Evolutionary conservation across 2,329 filamentous ascomycete species (phyloP).

Genomic region (Penicillium sp.): DNA sequence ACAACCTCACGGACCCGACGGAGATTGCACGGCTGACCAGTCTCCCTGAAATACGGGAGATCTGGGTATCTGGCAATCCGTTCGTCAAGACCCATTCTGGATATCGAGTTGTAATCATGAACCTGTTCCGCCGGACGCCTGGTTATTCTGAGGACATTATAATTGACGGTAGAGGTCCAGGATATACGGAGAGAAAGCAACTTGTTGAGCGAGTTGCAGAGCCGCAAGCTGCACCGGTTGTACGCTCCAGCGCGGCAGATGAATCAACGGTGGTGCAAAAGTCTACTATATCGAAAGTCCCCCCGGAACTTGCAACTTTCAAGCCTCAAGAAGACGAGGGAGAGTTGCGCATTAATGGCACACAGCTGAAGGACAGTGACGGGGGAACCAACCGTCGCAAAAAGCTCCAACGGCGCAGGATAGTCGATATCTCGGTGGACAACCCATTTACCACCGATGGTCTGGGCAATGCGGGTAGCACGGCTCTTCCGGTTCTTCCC

Average conservation of each 20-base stretch:
- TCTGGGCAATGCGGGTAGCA: slow-evolving; percentile 27
- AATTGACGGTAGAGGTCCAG: slow-evolving; percentile 80
- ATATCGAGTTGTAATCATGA: slow-evolving; percentile 90
- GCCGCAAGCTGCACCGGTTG: slow-evolving; percentile 70
- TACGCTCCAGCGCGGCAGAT: slow-evolving; percentile 66
- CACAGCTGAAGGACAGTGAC: slow-evolving; percentile 25
- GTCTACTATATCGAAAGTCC: slow-evolving; percentile 42
- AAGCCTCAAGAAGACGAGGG: slow-evolving; percentile 17
- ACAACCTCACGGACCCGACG: slow-evolving; percentile 82
- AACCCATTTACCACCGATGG: slow-evolving; percentile 36
- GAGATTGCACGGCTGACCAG: slow-evolving; percentile 86
- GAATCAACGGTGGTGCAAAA: slow-evolving; percentile 66
- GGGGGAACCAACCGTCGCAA: slow-evolving; percentile 40
- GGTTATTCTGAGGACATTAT: slow-evolving; percentile 88
- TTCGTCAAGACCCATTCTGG: slow-evolving; percentile 83
- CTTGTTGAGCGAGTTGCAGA: slow-evolving; percentile 79
- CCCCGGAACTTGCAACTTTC: slow-evolving; percentile 11
- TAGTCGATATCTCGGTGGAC: slow-evolving; percentile 56
- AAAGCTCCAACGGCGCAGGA: slow-evolving; percentile 55
- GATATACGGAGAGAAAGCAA: slow-evolving; percentile 80
- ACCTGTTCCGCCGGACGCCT: slow-evolving; percentile 84
- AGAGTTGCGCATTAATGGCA: slow-evolving; percentile 11
- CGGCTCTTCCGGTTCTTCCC: slow-evolving; percentile 30
- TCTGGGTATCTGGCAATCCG: slow-evolving; percentile 89
- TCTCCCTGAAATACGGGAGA: slow-evolving; percentile 85